phyloP scores from a whole-genome alignment of 2,329 filamentous ascomycete species.

The Fusarium guadeloupense region DNA sequence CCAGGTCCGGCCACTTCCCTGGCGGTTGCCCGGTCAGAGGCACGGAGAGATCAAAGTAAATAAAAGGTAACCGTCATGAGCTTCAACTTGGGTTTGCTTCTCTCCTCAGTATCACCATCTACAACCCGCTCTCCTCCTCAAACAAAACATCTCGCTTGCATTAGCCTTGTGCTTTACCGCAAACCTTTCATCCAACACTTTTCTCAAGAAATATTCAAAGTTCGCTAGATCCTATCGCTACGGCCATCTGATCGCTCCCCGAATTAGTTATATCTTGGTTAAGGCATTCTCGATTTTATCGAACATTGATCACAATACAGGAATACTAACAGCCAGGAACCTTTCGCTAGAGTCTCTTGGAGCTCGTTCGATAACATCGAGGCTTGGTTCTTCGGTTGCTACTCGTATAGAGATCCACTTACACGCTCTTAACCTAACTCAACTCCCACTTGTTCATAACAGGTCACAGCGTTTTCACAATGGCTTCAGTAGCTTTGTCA shows the following conservation, averaged over 20 bases:
- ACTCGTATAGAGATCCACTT: conserved; percentile 52
- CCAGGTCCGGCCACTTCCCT: conserved; percentile 22
- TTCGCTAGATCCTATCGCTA: conserved; percentile 61
- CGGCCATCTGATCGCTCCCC: conserved; percentile 59
- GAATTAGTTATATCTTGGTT: conserved; percentile 54
- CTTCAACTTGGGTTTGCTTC: conserved; percentile 25
- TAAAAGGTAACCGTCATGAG: conserved; percentile 52
- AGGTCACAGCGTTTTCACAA: conserved; percentile 57
- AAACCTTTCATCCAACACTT: conserved; percentile 36
- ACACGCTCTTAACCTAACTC: conserved; percentile 21
- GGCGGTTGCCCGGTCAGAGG: conserved; percentile 50
- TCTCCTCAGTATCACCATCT: conserved; percentile 41
- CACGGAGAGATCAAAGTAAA: conserved; percentile 54
- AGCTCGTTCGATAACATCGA: conserved; percentile 59
- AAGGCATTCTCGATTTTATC: conserved; percentile 59
- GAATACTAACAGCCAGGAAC: conserved; percentile 64
- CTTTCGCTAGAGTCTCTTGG: conserved; percentile 69
- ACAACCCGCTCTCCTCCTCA: conserved; percentile 30
- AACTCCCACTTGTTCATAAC: conserved; percentile 14
- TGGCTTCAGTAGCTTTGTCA: conserved; percentile 84
- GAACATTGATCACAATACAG: conserved; percentile 54
- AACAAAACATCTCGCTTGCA: conserved; percentile 16
- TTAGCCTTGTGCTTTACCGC: conserved; percentile 36
- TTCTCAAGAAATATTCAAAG: conserved; percentile 46
- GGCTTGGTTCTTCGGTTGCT: conserved; percentile 54